Base-by-base conservation (phyloP, 495 filamentous ascomycete genomes). In the Polyplosphaeria fusca region DNA sequence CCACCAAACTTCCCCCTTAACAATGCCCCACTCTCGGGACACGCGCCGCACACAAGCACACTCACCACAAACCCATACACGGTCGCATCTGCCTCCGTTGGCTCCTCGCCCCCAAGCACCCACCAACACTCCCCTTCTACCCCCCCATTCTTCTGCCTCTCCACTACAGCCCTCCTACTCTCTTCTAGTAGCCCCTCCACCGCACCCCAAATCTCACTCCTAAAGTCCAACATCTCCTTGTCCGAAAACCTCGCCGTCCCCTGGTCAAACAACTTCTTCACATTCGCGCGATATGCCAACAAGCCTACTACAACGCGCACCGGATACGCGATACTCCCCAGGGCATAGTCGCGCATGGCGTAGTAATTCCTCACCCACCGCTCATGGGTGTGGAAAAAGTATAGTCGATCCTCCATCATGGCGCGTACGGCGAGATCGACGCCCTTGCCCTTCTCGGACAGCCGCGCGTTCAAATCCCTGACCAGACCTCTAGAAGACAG, bases 351-450 rank as follows among this genome's bases (percentile, higher is more conserved):
- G 25, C 83, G 78, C 81, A 83, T 82, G 5, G 70, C 65, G 67
- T 83, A 80, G 73, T 80, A 86, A 64, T 86, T 85, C 40, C 80
- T 64, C 3, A 73, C 55, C 82, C 81, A 86, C 58, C 73, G 71
- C 66, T 82, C 79, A 38, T 66, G 68, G 1, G 50, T 60, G 48
- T 75, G 68, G 39, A 71, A 78, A 48, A 83, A 85, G 55, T 76
- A 81, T 16, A 84, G 47, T 67, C 79, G 81, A 41, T 86, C 82
- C 61, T 87, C 84, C 11, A 86, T 47, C 35, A 86, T 37, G 1
- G 80, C 79, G 4, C 73, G 63, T 0, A 85, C 32, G 0, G 73
- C 78, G 3, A 82, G 42, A 66, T 86, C 82, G 1, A 72, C 63
- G 2, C 77, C 72, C 41, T 69, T 71, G 18, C 75, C 64, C 0